Evolutionary conservation across 176 grass and related monocot genomes (phyloP), one percentile per base, ranked within the genome.

Genomic region (Rhynchospora tenuis): DNA sequence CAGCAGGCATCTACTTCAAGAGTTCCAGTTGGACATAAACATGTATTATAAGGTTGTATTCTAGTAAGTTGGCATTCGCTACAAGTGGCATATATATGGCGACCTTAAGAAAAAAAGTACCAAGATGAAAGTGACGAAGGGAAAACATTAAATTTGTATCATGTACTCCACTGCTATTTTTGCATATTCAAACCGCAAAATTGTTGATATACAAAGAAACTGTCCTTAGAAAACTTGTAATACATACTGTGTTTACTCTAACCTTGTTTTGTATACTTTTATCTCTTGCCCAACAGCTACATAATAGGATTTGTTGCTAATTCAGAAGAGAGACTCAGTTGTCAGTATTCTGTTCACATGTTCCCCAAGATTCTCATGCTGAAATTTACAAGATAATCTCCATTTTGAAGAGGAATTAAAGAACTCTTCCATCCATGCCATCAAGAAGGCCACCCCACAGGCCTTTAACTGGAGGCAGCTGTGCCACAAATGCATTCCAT

Each of bases 401-500:
- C 33, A 38, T 38, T 38, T 38, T 3, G 33, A 54, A 19, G 7
- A 4, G n/a, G 31, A 3, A 82, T 64, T 43, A 82, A 70, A 38
- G 33, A 38, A 94, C 92, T 87, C 94, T 94, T 66, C 95, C 92
- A 88, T 98, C 95, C 89, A 98, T 93, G 58, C 95, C 95, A 81
- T 98, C 95, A 84, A 98, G 84, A 58, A 98, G 83, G 5, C 95
- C 95, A 7, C 90, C 85, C 95, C 95, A 98, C 71, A 98, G 83
- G 15, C 95, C 95, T 79, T 93, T 94, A 71, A 93, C 87, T 62
- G 87, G 92, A 58, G 95, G 95, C 84, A 98, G 48, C 84, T 98
- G 95, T 73, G 90, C 92, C 79, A 98, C 95, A 74, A 98, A 93
- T 33, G 92, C 95, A 80, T 91, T 87, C 95, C 95, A 98, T 23